A percentile compares a stretch with the other conserved stretches of the same genome.
These are phyloP conservation scores for Aspergillus cejpii DNA, from an alignment of 2,329 filamentous ascomycete species.

Conservation along the genomic window DNA sequence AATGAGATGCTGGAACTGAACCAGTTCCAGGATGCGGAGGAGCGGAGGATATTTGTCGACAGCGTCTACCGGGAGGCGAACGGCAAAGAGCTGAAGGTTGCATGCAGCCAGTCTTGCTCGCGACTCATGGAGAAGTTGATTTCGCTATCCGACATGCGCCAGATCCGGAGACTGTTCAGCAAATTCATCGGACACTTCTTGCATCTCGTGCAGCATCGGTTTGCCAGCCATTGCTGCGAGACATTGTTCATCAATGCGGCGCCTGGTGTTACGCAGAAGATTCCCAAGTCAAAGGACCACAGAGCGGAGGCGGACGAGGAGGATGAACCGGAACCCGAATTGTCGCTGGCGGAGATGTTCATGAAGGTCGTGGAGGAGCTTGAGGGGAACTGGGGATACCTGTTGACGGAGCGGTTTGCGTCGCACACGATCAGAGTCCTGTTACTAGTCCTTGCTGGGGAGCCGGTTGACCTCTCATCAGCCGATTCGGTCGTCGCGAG, in stretches of 20 bases:
- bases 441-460: conserved; percentile 75
- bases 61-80: conserved; percentile 81
- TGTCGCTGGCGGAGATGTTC: conserved; percentile 78
- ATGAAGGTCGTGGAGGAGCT: conserved; percentile 78
- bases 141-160: conserved; percentile 65
- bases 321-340: conserved; percentile 41
- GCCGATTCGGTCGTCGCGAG: conserved; percentile 75
- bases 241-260: conserved; percentile 81
- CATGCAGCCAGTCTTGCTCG: conserved; percentile 92
- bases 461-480: conserved; percentile 64
- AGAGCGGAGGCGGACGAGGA: conserved; percentile 42
- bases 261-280: conserved; percentile 67
- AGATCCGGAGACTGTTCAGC: conserved; percentile 80
- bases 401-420: conserved; percentile 82
- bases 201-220: conserved; percentile 86
- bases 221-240: conserved; percentile 96
- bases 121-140: conserved; percentile 88
- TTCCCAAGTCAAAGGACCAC: conserved; percentile 44
- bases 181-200: conserved; percentile 83
- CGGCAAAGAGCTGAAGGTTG: conserved; percentile 92
- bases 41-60: conserved; percentile 63
- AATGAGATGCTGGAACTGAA: conserved; percentile 87
- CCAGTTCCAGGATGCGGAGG: conserved; percentile 71
- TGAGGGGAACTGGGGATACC: conserved; percentile 72
- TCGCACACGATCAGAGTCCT: conserved; percentile 86